Base-by-base conservation (phyloP, 2,329 filamentous ascomycete species). In the Penicillium sp. region DNA sequence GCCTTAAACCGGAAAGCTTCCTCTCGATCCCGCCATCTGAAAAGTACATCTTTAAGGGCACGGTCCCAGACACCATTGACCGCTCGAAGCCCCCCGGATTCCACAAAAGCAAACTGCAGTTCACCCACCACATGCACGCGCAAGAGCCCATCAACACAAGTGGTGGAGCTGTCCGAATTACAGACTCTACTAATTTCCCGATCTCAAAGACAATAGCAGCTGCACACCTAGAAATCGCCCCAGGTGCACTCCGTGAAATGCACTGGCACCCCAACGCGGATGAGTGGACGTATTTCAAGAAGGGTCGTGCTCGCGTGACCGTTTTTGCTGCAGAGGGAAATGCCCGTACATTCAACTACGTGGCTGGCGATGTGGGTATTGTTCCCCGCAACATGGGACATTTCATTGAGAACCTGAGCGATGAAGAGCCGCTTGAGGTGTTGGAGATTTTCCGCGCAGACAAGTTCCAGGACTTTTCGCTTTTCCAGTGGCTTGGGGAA, bases 261-360 rank as follows among this genome's bases (percentile, higher is more conserved):
- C 89, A 92, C 77, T 92, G 89, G 89, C 89, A 92, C 69, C 88
- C 88, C 0, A 87, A 86, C 51, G 88, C 88, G 4, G 89, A 92
- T 68, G 89, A 92, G 72, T 92, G 89, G 89, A 88, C 85, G 11
- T 92, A 89, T 75, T 91, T 92, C 78, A 83, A 91, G 71, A 77
- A 76, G 39, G 90, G 90, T 1, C 85, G 85, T 21, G 90, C 88
- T 0, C 83, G 89, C 44, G 83, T 91, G 25, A 92, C 88, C n/a
- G 84, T 92, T 66, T 93, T 92, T 67, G 88, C 84, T 0, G 81
- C 88, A 1, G 83, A 88, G 69, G 88, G 88, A 29, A 86, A 79
- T 26, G 88, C 89, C 0, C 79, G 88, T 33, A 92, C 89, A 0
- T 92, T 92, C 68, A 85, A 92, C 76, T 92, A 90, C 72, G 77